Evolutionary conservation across 1,284 basidiomycete genomes (phyloP), one percentile per base, ranked within the genome.

Genomic region (Fomitopsis schrenkii): DNA sequence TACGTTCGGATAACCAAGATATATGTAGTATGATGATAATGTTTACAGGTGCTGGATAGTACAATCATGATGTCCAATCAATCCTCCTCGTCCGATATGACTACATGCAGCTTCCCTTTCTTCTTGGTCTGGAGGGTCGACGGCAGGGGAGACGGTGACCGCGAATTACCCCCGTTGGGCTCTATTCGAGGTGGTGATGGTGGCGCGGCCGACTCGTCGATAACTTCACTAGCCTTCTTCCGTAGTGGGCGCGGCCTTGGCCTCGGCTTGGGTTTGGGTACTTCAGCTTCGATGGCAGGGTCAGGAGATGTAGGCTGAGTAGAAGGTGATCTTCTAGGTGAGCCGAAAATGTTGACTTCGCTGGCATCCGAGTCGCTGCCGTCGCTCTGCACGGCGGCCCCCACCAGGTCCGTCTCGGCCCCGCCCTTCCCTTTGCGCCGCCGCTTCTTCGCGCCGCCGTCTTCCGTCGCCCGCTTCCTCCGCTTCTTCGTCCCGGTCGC

Each of bases 401-500:
- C 67, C 22, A 33, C 30, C 8, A 8, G 30, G 30, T 33, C 30
- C 30, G 57, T 56, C 26, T 58, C 63, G 12, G 12, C 59, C 9
- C 30, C 62, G 45, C 62, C 50, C 55, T 58, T 61, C 41, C 66
- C 56, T 63, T 64, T 64, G 54, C 67, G 71, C 55, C 67, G 59
- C 45, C 68, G 67, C 62, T 68, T 68, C 66, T 64, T 67, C 36
- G 62, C 67, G 9, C 57, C 65, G 26, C 50, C 71, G 9, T 72
- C 74, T 33, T 68, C 64, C 59, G 59, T 75, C 26, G 66, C 72
- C 64, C 75, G 79, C 58, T 78, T 79, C 19, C 81, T 77, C 42
- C 87, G 80, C 73, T 88, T 91, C 77, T 88, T 90, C 57, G 84
- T 90, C 22, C 88, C 89, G n/a, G 79, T 80, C 12, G 82, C 64